Evolutionary conservation across 2,329 filamentous ascomycete genomes (phyloP), one percentile per base, ranked within the genome.

Genomic region (Xylariaceae sp.): DNA sequence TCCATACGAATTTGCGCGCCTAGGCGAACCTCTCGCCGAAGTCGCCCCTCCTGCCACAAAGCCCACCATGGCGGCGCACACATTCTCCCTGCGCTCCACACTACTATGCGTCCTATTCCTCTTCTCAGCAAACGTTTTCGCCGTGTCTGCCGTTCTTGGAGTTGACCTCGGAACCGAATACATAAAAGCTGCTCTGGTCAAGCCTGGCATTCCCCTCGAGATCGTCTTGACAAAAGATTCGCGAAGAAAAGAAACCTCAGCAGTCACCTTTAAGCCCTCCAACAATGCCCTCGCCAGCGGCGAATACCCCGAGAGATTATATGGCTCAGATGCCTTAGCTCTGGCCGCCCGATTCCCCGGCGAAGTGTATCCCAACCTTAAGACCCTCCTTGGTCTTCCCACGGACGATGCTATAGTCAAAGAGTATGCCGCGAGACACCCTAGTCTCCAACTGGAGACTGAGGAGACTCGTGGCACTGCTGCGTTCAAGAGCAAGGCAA

Each of bases 201-300:
- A 97, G 75, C 94, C 94, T 2, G 94, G 94, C 55, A 93, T 96
- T 47, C 94, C 94, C 11, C 89, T 99, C 68, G 94, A 99, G 62
- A 97, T 99, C 60, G 93, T 99, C 70, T 82, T 97, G 51, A 97
- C 92, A 31, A 99, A 97, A 71, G 94, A 99, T 74, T 97, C 94
- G 31, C 89, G 96, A 71, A 88, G 94, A 67, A 99, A 99, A 78
- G 94, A 99, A 71, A 83, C 82, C 19, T 90, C 92, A 2, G 92
- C 91, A 40, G 85, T 99, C 61, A 88, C 90, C 41, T 97, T 99
- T 76, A 97, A 99, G 74, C 90, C 92, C 36, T 79, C 83, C n/a
- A 82, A 82, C 62, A 75, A 80, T 64, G 82, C 80, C 49, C 77
- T 83, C 53, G 80, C 81, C 64, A 76, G 77, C 60, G 86, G 82